Conservation (phyloP, 805 yeast genomes). For the Wickerhamiella kurtzmanii region DNA sequence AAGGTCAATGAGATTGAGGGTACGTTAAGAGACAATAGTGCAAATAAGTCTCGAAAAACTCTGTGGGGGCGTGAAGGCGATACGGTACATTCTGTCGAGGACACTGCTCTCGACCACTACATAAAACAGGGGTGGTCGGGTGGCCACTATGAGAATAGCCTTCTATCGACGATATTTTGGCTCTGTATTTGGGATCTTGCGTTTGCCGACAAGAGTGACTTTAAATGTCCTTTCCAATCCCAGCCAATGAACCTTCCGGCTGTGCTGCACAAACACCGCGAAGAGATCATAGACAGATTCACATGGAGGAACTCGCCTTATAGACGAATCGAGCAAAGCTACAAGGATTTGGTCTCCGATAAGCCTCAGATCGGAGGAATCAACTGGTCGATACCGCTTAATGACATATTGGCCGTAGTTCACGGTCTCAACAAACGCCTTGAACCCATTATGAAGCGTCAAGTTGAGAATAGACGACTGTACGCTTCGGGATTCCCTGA, state of each 20-base stretch:
- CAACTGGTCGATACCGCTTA: slow-evolving; percentile 21
- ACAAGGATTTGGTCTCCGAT: slow-evolving; percentile 8
- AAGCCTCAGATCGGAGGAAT: slow-evolving; percentile 22
- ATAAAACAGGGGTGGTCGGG: slow-evolving; percentile 23
- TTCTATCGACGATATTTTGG: slow-evolving; percentile 22
- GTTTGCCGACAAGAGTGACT: slow-evolving; percentile 21
- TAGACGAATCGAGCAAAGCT: neutral
- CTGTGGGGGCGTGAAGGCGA: slow-evolving; percentile 10
- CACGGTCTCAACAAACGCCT: slow-evolving; percentile 9
- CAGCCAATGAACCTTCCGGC: slow-evolving; percentile 23
- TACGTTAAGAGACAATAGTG: neutral
- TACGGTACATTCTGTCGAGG: slow-evolving; percentile 22
- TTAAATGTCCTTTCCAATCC: slow-evolving; percentile 25
- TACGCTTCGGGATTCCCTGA: slow-evolving; percentile 27
- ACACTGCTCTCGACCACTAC: slow-evolving; percentile 24
- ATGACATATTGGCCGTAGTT: slow-evolving; percentile 6
- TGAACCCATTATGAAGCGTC: slow-evolving; percentile 7
- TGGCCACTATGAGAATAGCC: slow-evolving; percentile 26
- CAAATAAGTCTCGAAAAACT: slow-evolving; percentile 1
- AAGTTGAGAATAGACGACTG: slow-evolving; percentile 16
- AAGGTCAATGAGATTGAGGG: neutral
- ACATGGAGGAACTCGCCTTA: slow-evolving; percentile 7
- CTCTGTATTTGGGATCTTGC: slow-evolving; percentile 24
- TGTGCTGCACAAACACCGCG: slow-evolving; percentile 17
- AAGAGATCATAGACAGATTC: slow-evolving; percentile 19